Percentiles rank a stretch among this genome's conserved stretches.
These are phyloP conservation scores for Calonectria pseudoreteaudii DNA, from an alignment of 2,329 filamentous ascomycete genomes.

Conservation along the genomic window DNA sequence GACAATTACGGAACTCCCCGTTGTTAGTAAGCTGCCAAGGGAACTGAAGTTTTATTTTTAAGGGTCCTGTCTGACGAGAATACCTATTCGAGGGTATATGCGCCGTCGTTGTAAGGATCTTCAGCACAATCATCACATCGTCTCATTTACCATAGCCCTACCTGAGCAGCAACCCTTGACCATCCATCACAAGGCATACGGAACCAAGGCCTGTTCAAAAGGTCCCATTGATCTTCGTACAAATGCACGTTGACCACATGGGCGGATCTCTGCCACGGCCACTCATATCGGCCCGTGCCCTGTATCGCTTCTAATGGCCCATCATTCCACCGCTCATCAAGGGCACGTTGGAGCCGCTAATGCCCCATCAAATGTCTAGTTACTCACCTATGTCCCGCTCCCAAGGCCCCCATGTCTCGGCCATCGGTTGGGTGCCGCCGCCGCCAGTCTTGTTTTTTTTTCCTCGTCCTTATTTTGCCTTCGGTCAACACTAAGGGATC, in stretches of 20 bases:
- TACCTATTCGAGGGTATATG: neutral
- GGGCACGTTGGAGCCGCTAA: neutral
- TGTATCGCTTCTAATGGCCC: neutral
- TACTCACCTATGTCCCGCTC: neutral
- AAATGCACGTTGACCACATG: neutral
- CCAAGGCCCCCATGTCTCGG: slow-evolving; percentile 14
- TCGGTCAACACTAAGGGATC: neutral
- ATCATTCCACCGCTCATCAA: neutral
- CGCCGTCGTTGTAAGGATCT: neutral
- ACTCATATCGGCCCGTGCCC: slow-evolving; percentile 11
- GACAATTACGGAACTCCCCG: slow-evolving; percentile 15
- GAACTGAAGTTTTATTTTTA: neutral
- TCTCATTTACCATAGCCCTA: slow-evolving; percentile 10
- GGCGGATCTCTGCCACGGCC: neutral
- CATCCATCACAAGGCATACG: neutral
- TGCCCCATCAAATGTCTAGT: neutral
- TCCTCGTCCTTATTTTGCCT: neutral
- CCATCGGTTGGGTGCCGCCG: neutral
- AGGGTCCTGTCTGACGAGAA: neutral
- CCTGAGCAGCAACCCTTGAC: neutral
- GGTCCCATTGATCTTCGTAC: neutral
- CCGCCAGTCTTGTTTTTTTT: neutral
- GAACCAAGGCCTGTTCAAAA: neutral
- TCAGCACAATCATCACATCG: neutral
- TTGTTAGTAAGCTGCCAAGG: slow-evolving; percentile 5